Evolutionary conservation across 2,329 filamentous ascomycete genomes (phyloP).

Genomic region (Aspergillus sp.): DNA sequence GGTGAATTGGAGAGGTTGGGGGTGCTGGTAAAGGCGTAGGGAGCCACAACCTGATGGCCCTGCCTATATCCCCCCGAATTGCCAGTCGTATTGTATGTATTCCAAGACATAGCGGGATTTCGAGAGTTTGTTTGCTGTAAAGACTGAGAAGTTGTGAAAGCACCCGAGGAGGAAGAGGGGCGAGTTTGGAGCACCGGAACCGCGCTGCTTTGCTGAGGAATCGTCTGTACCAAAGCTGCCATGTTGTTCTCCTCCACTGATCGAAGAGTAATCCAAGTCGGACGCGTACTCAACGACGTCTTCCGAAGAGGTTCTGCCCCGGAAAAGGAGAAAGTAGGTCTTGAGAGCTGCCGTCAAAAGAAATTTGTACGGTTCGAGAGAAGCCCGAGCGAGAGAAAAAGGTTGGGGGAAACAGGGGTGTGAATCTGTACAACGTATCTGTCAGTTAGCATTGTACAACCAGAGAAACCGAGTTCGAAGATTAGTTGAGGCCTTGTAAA

Average conservation of each 20-base stretch:
- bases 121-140: conserved; percentile 40
- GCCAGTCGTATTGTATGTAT: conserved; percentile 41
- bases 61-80: conserved; percentile 47
- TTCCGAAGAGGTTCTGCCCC: conserved; percentile 7
- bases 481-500: conserved; percentile 13
- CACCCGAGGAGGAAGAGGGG: conserved; percentile 63
- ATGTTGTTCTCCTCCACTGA: conserved; percentile 54
- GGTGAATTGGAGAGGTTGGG: conserved; percentile 58
- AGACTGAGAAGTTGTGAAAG: conserved; percentile 46
- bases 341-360: conserved; percentile 3
- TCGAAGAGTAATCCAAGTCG: conserved; percentile 17
- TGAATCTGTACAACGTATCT: conserved; percentile 23
- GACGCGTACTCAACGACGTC: conserved; percentile 24
- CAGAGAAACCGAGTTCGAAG: conserved; percentile 13
- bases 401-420: conserved; percentile 18
- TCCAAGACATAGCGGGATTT: conserved; percentile 41
- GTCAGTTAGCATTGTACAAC: conserved; percentile 27
- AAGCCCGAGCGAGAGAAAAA: conserved; percentile 18
- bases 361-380: conserved; percentile 17
- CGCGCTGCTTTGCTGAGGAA: conserved; percentile 72
- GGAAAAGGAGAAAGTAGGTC: conserved; percentile 3
- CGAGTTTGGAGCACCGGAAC: conserved; percentile 75
- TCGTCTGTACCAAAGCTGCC: conserved; percentile 82
- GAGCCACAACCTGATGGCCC: conserved; percentile 65
- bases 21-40: conserved; percentile 74